Percentiles rank a stretch among this genome's conserved stretches.
Evolutionary conservation across 805 yeast genomes (phyloP).

Genomic region (Wickerhamiella azymoides): DNA sequence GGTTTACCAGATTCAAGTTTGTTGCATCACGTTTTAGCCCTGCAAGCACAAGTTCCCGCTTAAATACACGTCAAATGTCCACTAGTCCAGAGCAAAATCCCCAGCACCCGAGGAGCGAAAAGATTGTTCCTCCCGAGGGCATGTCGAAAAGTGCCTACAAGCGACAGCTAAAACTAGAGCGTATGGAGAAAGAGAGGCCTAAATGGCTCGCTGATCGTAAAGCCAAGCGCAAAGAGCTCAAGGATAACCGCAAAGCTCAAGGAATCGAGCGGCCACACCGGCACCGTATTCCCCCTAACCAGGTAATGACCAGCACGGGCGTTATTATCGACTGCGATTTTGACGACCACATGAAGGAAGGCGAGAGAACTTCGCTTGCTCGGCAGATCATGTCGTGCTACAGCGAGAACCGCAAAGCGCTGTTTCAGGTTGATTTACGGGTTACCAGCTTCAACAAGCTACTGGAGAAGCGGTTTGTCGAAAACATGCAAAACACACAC

Average conservation of each 20-base stretch:
- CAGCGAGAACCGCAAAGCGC: conserved; percentile 55
- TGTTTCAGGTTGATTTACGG: conserved; percentile 41
- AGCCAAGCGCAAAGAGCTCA: conserved; percentile 36
- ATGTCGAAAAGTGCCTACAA: conserved; percentile 83
- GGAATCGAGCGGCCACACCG: conserved; percentile 9
- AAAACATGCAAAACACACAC: conserved; percentile 40
- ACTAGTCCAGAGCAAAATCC: background rate
- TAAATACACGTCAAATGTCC: background rate
- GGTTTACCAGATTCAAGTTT: too few species aligned
- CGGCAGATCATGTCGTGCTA: conserved; percentile 74
- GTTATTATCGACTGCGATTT: conserved; percentile 80
- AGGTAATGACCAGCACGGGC: conserved; percentile 6
- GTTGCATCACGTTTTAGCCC: too few species aligned
- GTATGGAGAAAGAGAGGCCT: conserved; percentile 52
- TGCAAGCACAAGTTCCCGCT: background rate
- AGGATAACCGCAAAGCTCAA: conserved; percentile 23
- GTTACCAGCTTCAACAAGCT: conserved; percentile 55
- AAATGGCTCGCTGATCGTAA: conserved; percentile 40
- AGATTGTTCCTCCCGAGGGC: conserved; percentile 52
- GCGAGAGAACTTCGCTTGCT: conserved; percentile 53
- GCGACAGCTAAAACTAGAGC: conserved; percentile 42
- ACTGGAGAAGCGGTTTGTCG: conserved; percentile 55
- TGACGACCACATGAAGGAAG: conserved; percentile 76
- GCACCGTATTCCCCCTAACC: conserved; percentile 5
- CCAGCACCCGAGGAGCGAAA: background rate